Percentiles rank a stretch among this genome's conserved stretches.
Evolutionary conservation across 495 filamentous ascomycete species (phyloP).

Genomic region (Talaromyces wortmannii): DNA sequence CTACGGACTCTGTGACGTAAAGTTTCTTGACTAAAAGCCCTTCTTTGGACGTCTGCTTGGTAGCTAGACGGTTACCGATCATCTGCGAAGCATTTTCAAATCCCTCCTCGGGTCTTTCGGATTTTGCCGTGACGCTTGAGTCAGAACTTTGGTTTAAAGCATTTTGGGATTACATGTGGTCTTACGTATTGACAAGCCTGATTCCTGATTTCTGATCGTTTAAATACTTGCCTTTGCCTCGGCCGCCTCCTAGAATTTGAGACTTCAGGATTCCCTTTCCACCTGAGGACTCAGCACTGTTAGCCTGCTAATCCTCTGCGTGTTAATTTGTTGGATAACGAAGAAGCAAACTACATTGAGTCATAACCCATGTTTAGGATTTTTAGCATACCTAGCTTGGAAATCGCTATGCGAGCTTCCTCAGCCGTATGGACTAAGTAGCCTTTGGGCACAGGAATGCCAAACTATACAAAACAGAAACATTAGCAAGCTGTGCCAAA

Average conservation of each 20-base stretch:
- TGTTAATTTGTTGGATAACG: too few relatives aligned
- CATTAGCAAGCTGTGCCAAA: too few relatives aligned
- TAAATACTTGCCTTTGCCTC: slow-evolving; percentile 21
- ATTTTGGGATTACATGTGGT: neutral
- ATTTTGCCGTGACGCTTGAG: too few relatives aligned
- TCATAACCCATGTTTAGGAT: too few relatives aligned
- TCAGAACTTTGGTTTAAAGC: neutral
- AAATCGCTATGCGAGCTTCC: too few relatives aligned
- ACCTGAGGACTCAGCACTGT: too few relatives aligned
- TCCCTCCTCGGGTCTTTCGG: slow-evolving; percentile 21
- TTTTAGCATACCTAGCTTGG: too few relatives aligned
- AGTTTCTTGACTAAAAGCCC: slow-evolving; percentile 25
- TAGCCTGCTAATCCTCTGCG: too few relatives aligned
- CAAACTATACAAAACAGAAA: too few relatives aligned
- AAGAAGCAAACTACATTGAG: too few relatives aligned
- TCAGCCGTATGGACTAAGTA: too few relatives aligned
- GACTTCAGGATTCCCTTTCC: slow-evolving; percentile 23
- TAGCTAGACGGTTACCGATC: slow-evolving; percentile 24
- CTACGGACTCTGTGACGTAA: slow-evolving; percentile 23
- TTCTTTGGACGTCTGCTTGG: slow-evolving; percentile 20
- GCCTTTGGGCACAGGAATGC: too few relatives aligned
- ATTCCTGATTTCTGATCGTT: slow-evolving; percentile 26
- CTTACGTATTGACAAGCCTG: slow-evolving; percentile 19
- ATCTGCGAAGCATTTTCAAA: slow-evolving; percentile 23
- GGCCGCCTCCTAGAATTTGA: slow-evolving; percentile 24